A percentile compares a stretch with the other conserved stretches of the same genome.
These are phyloP conservation scores for Podaxis pistillaris DNA, from an alignment of 768 basidiomycete species.

Conservation along the genomic window DNA sequence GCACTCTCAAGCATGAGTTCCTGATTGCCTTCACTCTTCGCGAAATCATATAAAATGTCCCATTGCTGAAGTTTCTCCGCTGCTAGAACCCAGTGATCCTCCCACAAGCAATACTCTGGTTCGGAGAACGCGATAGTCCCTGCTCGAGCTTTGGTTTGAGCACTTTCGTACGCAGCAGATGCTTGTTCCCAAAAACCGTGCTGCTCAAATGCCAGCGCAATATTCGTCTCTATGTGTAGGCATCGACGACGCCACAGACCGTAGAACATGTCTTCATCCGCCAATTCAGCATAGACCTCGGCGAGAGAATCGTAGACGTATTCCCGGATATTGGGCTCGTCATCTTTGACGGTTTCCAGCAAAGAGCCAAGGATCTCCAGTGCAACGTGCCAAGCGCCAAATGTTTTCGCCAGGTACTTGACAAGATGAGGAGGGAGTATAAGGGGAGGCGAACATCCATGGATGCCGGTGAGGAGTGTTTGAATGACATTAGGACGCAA, in stretches of 20 bases:
- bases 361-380: constrained; percentile 82
- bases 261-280: constrained; percentile 97
- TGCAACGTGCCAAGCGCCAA: constrained; percentile 91
- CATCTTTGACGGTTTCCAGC: constrained; percentile 77
- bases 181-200: constrained; percentile 98
- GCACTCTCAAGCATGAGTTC: constrained; percentile 94
- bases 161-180: constrained; percentile 81
- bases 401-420: constrained; percentile 95
- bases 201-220: constrained; percentile 88
- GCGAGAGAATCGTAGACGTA: constrained; percentile 87
- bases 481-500: constrained; percentile 91
- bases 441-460: constrained; percentile 85
- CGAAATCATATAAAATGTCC: constrained; percentile 92
- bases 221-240: constrained; percentile 87
- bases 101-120: constrained; percentile 96
- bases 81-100: constrained; percentile 97
- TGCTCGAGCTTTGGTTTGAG: constrained; percentile 80
- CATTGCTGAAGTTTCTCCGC: constrained; percentile 97
- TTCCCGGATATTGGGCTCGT: constrained; percentile 77
- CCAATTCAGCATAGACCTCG: constrained; percentile 93
- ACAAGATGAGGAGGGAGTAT: constrained; percentile 91
- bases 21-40: constrained; percentile 83
- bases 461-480: constrained; percentile 81
- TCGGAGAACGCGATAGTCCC: constrained; percentile 90
- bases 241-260: constrained; percentile 92